phyloP scores from a whole-genome alignment of 441 rosid species.

The Bruguiera hainesii region DNA sequence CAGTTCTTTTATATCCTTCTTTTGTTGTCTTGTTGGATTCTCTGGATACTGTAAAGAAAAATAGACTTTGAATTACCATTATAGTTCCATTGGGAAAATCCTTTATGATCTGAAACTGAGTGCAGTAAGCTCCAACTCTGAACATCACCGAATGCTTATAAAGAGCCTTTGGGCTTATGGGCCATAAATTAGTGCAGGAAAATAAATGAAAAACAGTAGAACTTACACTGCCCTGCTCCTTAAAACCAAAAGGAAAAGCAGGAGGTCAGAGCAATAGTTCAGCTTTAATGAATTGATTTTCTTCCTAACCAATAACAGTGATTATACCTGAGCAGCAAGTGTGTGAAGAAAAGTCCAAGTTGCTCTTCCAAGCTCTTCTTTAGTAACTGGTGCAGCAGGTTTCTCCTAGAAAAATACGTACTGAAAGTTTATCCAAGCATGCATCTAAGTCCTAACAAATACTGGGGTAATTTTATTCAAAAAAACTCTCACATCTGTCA shows the following conservation, averaged over 20 bases:
- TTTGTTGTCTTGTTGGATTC: conserved; percentile 88
- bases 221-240: not conserved
- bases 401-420: conserved; percentile 38
- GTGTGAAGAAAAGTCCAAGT: conserved; percentile 98
- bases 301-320: not conserved
- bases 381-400: conserved; percentile 66
- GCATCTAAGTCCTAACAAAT: not conserved
- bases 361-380: conserved; percentile 89
- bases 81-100: no score
- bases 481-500: not conserved
- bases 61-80: not conserved
- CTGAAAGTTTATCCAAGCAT: not conserved
- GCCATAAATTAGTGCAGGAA: not conserved
- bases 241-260: not conserved
- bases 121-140: not conserved
- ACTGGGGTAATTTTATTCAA: not conserved
- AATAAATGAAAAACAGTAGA: not conserved
- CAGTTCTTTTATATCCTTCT: conserved; percentile 88
- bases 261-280: not conserved
- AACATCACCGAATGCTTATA: not conserved
- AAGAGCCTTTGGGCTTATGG: not conserved
- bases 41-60: conserved; percentile 76
- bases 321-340: conserved; percentile 82
- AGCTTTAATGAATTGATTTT: not conserved
- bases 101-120: no score